Evolutionary conservation across 345 rosid species (phyloP), one percentile per base, ranked within the genome.

Genomic region (Rhizophora mangle): DNA sequence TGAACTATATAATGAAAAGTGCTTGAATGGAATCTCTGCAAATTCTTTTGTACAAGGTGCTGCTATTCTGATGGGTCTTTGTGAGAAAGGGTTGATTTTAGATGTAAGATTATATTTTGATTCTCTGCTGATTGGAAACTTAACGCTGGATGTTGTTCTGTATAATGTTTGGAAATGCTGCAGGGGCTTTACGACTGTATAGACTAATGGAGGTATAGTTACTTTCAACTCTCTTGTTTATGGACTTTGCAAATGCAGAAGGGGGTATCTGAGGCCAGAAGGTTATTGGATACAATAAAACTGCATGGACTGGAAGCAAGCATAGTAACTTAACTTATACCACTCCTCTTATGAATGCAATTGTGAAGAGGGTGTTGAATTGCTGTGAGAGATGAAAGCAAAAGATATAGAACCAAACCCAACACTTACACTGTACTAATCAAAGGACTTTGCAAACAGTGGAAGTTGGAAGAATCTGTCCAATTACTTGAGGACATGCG

Each of bases 171-270:
- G 90, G 92, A 62, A 76, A 75, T 54, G 31, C 81, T n/a, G 59
- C 60, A 72, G 86, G 83, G 81, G 97, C 93, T 58, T 67, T 85
- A 30, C 62, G 43, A 68, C 63, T 89, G 26, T 89, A 74, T 77
- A 72, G 56, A 22, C 73, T 68, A 68, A 68, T 85, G 26, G 68
- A 34, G 51, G 36, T 36, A 64, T 79, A 43, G 80, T 86, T 34
- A 89, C 96, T 66, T 87, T 85, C 72, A 89, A 89, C 83, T 79
- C 90, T 72, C 85, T 89, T 69, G 84, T 89, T 29, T 66, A 82
- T 37, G 90, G 89, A 56, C 77, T 82, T 71, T 89, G 92, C 83
- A 83, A 72, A 81, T 74, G 29, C 5, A 37, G 64, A 69, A 83
- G 63, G 65, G 24, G 65, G 24, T 82, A 46, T 71, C 72, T 9